Conservation (phyloP, 768 basidiomycete genomes). For the Auricularia auricula-judae region DNA sequence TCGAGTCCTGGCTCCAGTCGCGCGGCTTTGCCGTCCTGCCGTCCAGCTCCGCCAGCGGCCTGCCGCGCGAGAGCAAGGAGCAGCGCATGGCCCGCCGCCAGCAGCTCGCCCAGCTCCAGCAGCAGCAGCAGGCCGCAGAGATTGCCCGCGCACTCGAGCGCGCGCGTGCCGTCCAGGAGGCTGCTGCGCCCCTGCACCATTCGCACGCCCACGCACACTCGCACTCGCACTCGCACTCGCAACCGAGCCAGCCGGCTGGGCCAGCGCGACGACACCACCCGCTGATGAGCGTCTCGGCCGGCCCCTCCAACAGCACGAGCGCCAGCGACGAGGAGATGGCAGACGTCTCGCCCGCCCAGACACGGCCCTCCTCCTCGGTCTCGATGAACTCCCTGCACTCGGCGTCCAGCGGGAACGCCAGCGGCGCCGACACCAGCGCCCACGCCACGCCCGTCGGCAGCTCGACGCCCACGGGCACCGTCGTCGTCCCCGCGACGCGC, state of each 20-base stretch:
- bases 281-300: not conserved
- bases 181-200: not conserved
- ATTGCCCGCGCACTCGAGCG: not conserved
- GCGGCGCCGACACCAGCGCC: constrained; percentile 36
- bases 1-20: constrained; percentile 86
- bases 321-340: constrained; percentile 21
- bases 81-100: constrained; percentile 53
- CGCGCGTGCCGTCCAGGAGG: not conserved
- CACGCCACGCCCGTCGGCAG: constrained; percentile 48
- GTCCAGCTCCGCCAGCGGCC: constrained; percentile 22
- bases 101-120: constrained; percentile 20
- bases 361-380: constrained; percentile 13
- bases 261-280: not conserved
- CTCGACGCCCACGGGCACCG: constrained; percentile 50
- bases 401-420: constrained; percentile 1
- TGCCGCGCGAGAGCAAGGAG: constrained; percentile 65
- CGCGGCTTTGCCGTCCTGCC: constrained; percentile 24
- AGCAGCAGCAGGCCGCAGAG: not conserved
- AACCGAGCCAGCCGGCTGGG: too few species aligned
- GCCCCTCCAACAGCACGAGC: not conserved
- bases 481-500: constrained; percentile 40
- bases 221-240: not conserved
- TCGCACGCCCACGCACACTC: too few species aligned
- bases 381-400: constrained; percentile 16
- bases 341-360: constrained; percentile 11